Conservation (phyloP, 305 asterid genomes). For the Fraxinus floribunda region DNA sequence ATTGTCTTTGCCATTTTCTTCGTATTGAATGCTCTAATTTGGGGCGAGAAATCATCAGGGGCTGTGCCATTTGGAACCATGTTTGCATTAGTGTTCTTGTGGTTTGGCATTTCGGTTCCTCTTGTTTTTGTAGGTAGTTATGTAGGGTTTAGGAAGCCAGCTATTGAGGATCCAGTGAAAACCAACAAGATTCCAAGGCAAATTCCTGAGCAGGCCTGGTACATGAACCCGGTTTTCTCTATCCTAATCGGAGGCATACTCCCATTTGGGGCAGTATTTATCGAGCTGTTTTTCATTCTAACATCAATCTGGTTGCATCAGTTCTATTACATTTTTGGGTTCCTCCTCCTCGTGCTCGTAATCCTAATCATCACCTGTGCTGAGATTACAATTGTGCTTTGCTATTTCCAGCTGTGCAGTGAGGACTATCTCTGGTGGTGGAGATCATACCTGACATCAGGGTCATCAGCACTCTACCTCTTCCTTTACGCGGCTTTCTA, state of each 20-base stretch:
- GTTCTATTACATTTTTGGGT: constrained; percentile 19
- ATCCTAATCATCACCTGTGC: constrained; percentile 20
- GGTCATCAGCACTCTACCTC: constrained; percentile 18
- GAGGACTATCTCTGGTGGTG: constrained; percentile 24
- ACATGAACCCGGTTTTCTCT: constrained; percentile 17
- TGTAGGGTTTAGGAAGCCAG: constrained; percentile 14
- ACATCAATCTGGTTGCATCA: constrained; percentile 20
- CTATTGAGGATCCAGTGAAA: constrained; percentile 19
- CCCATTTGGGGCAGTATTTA: constrained; percentile 17
- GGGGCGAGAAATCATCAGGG: constrained; percentile 19
- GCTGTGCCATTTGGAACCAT: constrained; percentile 23
- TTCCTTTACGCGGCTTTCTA: constrained; percentile 14
- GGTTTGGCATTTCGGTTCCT: constrained; percentile 21
- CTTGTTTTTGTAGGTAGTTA: constrained; percentile 18
- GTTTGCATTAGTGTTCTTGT: constrained; percentile 13
- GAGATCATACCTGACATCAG: constrained; percentile 18
- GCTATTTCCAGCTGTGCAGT: constrained; percentile 21
- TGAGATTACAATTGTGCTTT: constrained; percentile 14
- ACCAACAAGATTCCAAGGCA: constrained; percentile 18
- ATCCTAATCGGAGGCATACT: constrained; percentile 16
- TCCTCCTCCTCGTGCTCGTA: constrained; percentile 11
- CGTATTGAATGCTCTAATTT: constrained; percentile 14
- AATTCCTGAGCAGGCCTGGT: constrained; percentile 17
- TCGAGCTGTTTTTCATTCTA: constrained; percentile 15
- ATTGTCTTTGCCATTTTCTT: constrained; percentile 18